Conservation (phyloP, 306 rosid species). For the Quercus bicolor region DNA sequence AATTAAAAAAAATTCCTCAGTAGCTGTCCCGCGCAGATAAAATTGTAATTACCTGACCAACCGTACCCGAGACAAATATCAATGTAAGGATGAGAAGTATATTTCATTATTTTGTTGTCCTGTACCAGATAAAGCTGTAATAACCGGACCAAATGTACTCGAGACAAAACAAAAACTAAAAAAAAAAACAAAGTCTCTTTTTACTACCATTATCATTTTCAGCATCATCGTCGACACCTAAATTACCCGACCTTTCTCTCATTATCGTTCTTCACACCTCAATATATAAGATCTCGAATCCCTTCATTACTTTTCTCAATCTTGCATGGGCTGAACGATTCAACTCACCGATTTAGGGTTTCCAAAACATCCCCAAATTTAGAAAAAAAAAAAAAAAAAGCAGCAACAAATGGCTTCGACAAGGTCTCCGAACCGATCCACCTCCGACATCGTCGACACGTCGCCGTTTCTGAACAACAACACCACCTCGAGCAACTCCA, state of each 20-base stretch:
- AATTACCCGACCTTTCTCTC: neutral
- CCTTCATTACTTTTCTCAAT: neutral
- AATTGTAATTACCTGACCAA: neutral
- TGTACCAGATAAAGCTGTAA: neutral
- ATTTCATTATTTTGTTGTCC: no score
- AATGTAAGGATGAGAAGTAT: no score
- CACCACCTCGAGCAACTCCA: conserved; percentile 36
- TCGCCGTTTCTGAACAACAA: conserved; percentile 52
- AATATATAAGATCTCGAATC: neutral
- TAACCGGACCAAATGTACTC: neutral
- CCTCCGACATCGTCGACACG: conserved; percentile 70
- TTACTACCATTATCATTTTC: neutral
- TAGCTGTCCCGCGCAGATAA: neutral
- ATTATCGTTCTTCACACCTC: neutral
- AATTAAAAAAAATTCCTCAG: no score
- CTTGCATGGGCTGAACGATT: conserved; percentile 30
- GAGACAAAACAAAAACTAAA: neutral
- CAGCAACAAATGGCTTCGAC: conserved; percentile 46
- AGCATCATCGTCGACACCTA: neutral
- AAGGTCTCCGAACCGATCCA: conserved; percentile 56
- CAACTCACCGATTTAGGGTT: conserved; percentile 21
- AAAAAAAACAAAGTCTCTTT: neutral
- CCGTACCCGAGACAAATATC: neutral
- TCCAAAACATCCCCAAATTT: conserved; percentile 3
- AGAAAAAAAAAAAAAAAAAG: neutral